These are phyloP conservation scores for Entomortierella beljakovae DNA, from an alignment of 192 early-diverging fungal genomes.

Conservation along the genomic window DNA sequence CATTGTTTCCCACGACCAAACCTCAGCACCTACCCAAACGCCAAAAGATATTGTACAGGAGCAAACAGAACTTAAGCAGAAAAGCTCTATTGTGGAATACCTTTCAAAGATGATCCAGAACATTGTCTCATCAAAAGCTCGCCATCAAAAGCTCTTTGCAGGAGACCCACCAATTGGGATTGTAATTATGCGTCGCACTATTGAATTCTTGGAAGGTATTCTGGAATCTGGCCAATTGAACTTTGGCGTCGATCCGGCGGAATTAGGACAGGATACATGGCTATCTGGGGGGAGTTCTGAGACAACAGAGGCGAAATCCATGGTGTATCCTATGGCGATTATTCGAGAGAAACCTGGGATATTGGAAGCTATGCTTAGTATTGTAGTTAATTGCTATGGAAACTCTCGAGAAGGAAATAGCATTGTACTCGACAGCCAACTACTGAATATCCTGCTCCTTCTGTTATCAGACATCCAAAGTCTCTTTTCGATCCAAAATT, in stretches of 20 bases:
- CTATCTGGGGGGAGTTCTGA: neutral
- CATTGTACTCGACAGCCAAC: slow-evolving; percentile 1
- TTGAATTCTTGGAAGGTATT: slow-evolving; percentile 41
- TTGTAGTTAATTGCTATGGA: slow-evolving; percentile 6
- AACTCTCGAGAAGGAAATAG: neutral
- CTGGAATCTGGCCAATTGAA: slow-evolving; percentile 5
- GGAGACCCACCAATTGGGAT: slow-evolving; percentile 25
- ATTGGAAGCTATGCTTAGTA: slow-evolving; percentile 36
- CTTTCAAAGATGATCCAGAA: slow-evolving; percentile 26
- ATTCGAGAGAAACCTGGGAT: slow-evolving; percentile 28
- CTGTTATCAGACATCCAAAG: slow-evolving; percentile 12
- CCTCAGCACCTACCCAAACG: neutral
- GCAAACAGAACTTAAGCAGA: slow-evolving; percentile 5
- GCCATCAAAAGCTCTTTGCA: slow-evolving; percentile 4
- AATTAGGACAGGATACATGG: neutral
- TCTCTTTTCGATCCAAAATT: slow-evolving; percentile 7
- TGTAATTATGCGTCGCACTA: slow-evolving; percentile 28
- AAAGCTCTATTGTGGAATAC: slow-evolving; percentile 20
- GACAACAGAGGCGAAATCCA: neutral
- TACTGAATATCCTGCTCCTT: slow-evolving; percentile 19
- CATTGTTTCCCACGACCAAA: slow-evolving; percentile 17
- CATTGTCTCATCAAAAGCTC: slow-evolving; percentile 17
- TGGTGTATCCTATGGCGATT: slow-evolving; percentile 13
- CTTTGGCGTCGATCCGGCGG: neutral
- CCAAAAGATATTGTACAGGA: neutral